A percentile compares a stretch with the other conserved stretches of the same genome.
Evolutionary conservation across 306 rosid genomes (phyloP).

Genomic region (Vicia villosa): DNA sequence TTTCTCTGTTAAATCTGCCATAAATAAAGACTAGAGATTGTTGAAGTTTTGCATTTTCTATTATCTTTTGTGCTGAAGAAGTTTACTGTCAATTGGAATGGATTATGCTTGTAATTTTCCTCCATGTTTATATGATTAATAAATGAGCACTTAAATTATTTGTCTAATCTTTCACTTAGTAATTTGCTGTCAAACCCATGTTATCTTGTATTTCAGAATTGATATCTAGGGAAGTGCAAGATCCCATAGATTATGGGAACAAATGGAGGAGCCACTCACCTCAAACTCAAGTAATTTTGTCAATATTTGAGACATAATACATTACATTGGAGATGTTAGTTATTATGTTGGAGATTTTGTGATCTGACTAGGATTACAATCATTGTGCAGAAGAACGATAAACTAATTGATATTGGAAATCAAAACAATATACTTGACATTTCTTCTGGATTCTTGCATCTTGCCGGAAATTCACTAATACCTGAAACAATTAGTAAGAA

Average conservation of each 20-base stretch:
- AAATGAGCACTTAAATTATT: conserved; percentile 10
- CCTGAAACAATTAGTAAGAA: conserved; percentile 71
- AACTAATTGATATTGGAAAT: conserved; percentile 38
- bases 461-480: conserved; percentile 79
- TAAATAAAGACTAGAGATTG: neutral
- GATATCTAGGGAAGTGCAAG: conserved; percentile 51
- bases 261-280: conserved; percentile 76
- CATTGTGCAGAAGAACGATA: conserved; percentile 58
- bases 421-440: conserved; percentile 69
- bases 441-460: conserved; percentile 82
- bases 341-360: conserved; percentile 24
- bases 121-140: conserved; percentile 16
- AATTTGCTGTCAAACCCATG: conserved; percentile 5
- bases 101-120: conserved; percentile 19
- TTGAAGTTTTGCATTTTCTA: conserved; percentile 25
- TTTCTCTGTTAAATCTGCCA: conserved; percentile 17
- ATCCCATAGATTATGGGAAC: conserved; percentile 49
- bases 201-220: conserved; percentile 49
- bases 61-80: conserved; percentile 2
- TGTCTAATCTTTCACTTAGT: conserved; percentile 1
- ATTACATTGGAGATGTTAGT: conserved; percentile 24
- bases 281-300: conserved; percentile 58
- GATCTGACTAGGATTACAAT: conserved; percentile 37
- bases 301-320: conserved; percentile 34
- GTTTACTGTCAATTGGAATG: conserved; percentile 21